Base-by-base conservation (phyloP, 441 rosid species). In the Brassica hybrid region DNA sequence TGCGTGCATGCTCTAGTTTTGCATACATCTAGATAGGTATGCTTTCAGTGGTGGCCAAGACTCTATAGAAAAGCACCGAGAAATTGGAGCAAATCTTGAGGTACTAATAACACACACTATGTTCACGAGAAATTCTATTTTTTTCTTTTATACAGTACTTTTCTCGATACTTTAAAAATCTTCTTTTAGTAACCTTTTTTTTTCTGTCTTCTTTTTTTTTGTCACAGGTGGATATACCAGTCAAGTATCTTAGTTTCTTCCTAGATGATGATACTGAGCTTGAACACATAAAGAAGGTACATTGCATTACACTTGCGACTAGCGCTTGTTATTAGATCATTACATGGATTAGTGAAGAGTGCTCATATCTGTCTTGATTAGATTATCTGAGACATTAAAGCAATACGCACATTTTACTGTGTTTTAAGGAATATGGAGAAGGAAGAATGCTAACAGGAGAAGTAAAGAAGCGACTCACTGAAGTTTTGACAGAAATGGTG, bases 1-100 rank as follows among this genome's bases (percentile, higher is more conserved):
- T 56, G 65, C 58, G 38, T 71, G 54, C 16, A n/a, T n/a, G n/a
- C n/a, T n/a, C n/a, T n/a, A n/a, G n/a, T n/a, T n/a, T n/a, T n/a
- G n/a, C n/a, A n/a, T n/a, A n/a, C n/a, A n/a, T n/a, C n/a, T n/a
- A n/a, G n/a, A n/a, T n/a, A 89, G 75, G 62, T 82, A 88, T 34
- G 98, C 97, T 0, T 92, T 91, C 83, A 86, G 95, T 66, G 97
- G 98, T 5, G 96, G 98, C 12, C 95, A 85, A 80, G 97, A 91
- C 65, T 80, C 93, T 45, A 30, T 87, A 16, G 93, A 92, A 75
- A 89, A 89, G 72, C 94, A 89, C 76, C 82, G 88, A 79, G 80
- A 85, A 78, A 82, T 81, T 57, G 97, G 97, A 73, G 97, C 97
- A 77, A 90, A 94, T 81, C 85, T 94, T 5, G 97, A 94, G 98